These are phyloP conservation scores for Auriscalpium vulgare DNA, from an alignment of 768 basidiomycete species.

Conservation along the genomic window DNA sequence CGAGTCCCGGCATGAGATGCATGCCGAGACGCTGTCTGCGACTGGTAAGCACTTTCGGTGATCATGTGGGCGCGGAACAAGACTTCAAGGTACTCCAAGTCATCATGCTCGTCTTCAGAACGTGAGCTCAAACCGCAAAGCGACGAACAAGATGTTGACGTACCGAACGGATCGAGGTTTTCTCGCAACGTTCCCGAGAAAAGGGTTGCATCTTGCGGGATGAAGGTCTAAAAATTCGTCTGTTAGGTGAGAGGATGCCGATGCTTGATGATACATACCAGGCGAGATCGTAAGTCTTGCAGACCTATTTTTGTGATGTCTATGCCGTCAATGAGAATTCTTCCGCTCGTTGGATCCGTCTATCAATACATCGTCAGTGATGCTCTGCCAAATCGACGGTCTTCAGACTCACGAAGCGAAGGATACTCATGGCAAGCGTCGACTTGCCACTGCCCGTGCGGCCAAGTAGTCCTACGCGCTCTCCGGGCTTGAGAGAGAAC, in stretches of 20 bases:
- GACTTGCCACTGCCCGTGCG: constrained; percentile 71
- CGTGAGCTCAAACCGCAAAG: too few relatives aligned
- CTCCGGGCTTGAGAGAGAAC: constrained; percentile 61
- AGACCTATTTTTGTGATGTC: constrained; percentile 83
- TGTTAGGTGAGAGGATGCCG: constrained; percentile 3
- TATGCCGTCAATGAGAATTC: constrained; percentile 79
- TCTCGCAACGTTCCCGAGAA: constrained; percentile 80
- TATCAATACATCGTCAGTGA: constrained; percentile 70
- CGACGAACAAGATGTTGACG: constrained; percentile 7
- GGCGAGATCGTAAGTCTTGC: constrained; percentile 69
- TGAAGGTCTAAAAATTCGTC: constrained; percentile 50
- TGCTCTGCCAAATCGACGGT: too few relatives aligned
- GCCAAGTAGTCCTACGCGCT: constrained; percentile 74
- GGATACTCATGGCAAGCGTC: constrained; percentile 80
- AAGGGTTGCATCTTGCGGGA: constrained; percentile 64
- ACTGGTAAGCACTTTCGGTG: constrained; percentile 44
- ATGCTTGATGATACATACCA: constrained; percentile 36
- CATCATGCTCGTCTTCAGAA: constrained; percentile 58
- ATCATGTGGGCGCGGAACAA: constrained; percentile 78
- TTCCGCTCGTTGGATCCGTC: constrained; percentile 67
- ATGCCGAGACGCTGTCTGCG: constrained; percentile 34
- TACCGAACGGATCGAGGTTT: constrained; percentile 67
- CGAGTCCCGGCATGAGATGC: constrained; percentile 21
- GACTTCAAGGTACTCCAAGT: constrained; percentile 73
- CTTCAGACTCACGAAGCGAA: constrained; percentile 62